These are phyloP conservation scores for Mycena alexandri DNA, from an alignment of 768 basidiomycete species.

Conservation along the genomic window DNA sequence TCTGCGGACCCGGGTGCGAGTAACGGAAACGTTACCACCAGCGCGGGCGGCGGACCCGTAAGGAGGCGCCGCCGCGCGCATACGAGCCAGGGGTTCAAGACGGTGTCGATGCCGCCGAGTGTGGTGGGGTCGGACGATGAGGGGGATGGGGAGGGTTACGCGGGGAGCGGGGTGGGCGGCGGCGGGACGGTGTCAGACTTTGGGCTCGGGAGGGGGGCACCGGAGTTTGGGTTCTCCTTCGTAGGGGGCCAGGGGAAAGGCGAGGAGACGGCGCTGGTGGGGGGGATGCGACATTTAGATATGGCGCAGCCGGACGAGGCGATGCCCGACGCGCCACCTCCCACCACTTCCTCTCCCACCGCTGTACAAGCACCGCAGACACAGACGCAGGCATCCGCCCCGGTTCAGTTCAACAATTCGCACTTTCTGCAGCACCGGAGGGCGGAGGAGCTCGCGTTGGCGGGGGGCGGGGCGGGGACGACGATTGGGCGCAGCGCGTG, in stretches of 20 bases:
- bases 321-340: constrained; percentile 27
- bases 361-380: background rate
- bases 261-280: constrained; percentile 38
- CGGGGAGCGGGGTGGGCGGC: no score
- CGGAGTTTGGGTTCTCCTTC: constrained; percentile 17
- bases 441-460: constrained; percentile 33
- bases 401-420: constrained; percentile 25
- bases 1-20: background rate
- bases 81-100: constrained; percentile 78
- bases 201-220: constrained; percentile 8
- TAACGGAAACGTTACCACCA: background rate
- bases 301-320: constrained; percentile 26
- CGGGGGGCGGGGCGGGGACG: constrained; percentile 53
- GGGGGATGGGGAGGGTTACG: constrained; percentile 70
- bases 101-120: constrained; percentile 87
- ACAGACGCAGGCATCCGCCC: constrained; percentile 6
- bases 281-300: constrained; percentile 35
- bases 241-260: constrained; percentile 13
- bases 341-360: background rate
- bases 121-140: constrained; percentile 81
- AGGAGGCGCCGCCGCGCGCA: constrained; percentile 72
- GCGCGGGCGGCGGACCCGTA: constrained; percentile 59
- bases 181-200: constrained; percentile 30
- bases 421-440: constrained; percentile 33
- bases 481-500: constrained; percentile 90